phyloP scores from a whole-genome alignment of 2,329 filamentous ascomycete genomes.

The Penicillium sclerotiorum region DNA sequence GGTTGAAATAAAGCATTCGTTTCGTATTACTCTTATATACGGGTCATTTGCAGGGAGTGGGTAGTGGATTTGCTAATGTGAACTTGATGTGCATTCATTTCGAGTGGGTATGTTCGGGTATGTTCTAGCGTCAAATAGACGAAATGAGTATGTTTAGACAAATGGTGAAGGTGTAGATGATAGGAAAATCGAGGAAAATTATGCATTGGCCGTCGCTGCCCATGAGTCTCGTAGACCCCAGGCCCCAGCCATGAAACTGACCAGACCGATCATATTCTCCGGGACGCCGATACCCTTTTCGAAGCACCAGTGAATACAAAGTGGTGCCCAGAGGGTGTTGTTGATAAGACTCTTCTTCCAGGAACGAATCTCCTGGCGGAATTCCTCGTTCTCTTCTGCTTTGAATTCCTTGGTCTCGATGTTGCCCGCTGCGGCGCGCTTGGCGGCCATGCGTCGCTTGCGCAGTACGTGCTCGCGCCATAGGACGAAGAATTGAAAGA shows the following conservation, averaged over 20 bases:
- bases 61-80: too few relatives aligned
- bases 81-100: too few relatives aligned
- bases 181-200: neutral
- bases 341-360: slow-evolving; percentile 65
- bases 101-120: too few relatives aligned
- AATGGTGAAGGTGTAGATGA: neutral
- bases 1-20: too few relatives aligned
- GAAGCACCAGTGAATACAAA: slow-evolving; percentile 82
- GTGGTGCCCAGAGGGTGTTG: slow-evolving; percentile 75
- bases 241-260: slow-evolving; percentile 57
- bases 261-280: slow-evolving; percentile 60
- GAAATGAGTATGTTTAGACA: neutral
- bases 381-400: slow-evolving; percentile 33
- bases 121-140: neutral
- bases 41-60: too few relatives aligned
- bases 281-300: slow-evolving; percentile 64
- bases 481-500: slow-evolving; percentile 72
- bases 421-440: slow-evolving; percentile 15
- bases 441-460: slow-evolving; percentile 29
- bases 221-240: slow-evolving; percentile 50
- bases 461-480: slow-evolving; percentile 47
- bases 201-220: slow-evolving; percentile 40
- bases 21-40: too few relatives aligned
- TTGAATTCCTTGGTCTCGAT: slow-evolving; percentile 24
- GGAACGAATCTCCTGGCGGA: slow-evolving; percentile 51